Evolutionary conservation across 23 red algal species (phyloP).

Genomic region (Gracilaria vermiculophylla): DNA sequence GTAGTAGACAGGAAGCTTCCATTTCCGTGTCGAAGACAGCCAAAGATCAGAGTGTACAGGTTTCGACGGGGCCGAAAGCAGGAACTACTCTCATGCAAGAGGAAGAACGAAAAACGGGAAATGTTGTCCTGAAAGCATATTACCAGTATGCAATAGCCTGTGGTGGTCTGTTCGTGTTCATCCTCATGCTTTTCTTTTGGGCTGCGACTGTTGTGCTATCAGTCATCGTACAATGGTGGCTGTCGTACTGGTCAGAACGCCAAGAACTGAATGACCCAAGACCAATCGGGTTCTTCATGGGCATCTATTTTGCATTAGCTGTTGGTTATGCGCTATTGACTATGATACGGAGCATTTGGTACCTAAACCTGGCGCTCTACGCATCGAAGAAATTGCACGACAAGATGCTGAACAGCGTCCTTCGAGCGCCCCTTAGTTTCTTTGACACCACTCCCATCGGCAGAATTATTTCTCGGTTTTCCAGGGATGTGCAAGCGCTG

Average conservation of each 20-base stretch:
- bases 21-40: background rate
- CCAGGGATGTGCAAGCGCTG: conserved; percentile 62
- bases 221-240: conserved; percentile 90
- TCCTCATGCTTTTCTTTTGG: conserved; percentile 63
- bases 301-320: conserved; percentile 85
- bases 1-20: background rate
- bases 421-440: conserved; percentile 87
- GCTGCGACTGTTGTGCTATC: conserved; percentile 37
- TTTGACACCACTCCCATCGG: conserved; percentile 97
- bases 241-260: conserved; percentile 80
- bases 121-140: conserved; percentile 70
- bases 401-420: conserved; percentile 66
- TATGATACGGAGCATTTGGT: conserved; percentile 77
- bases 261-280: background rate
- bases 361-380: conserved; percentile 59
- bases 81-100: conserved; percentile 73
- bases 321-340: conserved; percentile 55
- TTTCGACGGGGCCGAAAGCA: background rate
- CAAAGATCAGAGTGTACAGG: background rate
- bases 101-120: conserved; percentile 80
- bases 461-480: conserved; percentile 91
- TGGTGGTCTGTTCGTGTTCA: conserved; percentile 62
- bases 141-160: conserved; percentile 72
- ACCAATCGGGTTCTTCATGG: conserved; percentile 77
- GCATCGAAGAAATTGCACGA: conserved; percentile 76